phyloP scores from a whole-genome alignment of 2,329 filamentous ascomycete species.

The Pseudocercospora fuligena region DNA sequence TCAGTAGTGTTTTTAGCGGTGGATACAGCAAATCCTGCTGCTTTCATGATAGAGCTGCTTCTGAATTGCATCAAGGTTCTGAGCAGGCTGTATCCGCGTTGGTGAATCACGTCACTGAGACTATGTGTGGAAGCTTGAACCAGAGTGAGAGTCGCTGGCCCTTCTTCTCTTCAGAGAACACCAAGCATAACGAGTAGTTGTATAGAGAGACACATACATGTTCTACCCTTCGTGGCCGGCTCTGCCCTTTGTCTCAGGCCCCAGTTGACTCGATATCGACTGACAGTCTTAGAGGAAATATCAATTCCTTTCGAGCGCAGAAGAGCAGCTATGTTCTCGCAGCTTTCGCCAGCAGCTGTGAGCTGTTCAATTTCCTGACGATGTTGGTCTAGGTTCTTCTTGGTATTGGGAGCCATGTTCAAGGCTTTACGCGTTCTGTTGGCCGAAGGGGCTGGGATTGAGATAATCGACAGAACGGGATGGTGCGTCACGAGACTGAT shows the following conservation, averaged over 20 bases:
- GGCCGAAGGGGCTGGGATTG: conserved; percentile 2
- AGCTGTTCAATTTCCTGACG: conserved; percentile 30
- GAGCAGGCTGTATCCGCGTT: too few species aligned
- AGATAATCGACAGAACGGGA: not conserved
- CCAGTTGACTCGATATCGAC: conserved; percentile 32
- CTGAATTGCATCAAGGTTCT: too few species aligned
- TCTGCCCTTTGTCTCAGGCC: conserved; percentile 32
- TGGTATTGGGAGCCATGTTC: conserved; percentile 14
- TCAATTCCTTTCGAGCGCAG: conserved; percentile 29
- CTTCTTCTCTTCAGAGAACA: not conserved
- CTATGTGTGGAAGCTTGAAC: too few species aligned
- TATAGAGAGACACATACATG: conserved; percentile 6
- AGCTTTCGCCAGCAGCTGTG: conserved; percentile 31
- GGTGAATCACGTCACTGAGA: too few species aligned
- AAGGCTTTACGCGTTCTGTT: not conserved
- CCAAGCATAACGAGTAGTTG: not conserved
- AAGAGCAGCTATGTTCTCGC: conserved; percentile 32
- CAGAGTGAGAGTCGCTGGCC: not conserved
- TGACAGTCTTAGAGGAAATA: conserved; percentile 32
- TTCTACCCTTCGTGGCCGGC: conserved; percentile 25
- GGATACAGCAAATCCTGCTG: not conserved
- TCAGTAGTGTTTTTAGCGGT: not conserved
- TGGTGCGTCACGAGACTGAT: not conserved
- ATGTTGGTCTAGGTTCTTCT: conserved; percentile 24
- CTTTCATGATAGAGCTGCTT: not conserved